phyloP scores from a whole-genome alignment of 1,284 basidiomycete species.

The Apiotrichum sp. region DNA sequence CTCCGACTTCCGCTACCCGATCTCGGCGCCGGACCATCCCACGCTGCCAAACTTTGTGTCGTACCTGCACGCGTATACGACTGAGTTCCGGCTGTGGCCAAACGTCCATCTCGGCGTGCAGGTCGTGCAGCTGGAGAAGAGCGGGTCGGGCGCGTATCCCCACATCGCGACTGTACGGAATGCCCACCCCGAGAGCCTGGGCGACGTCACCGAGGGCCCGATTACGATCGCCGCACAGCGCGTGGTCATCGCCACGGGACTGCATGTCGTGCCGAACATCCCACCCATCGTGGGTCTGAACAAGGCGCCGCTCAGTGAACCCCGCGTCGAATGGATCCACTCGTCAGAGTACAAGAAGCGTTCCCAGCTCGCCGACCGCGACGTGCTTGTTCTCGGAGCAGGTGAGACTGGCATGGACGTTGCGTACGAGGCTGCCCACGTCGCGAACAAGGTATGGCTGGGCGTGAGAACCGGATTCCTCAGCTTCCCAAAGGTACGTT shows the following conservation, averaged over 20 bases:
- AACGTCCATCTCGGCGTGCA: constrained; percentile 51
- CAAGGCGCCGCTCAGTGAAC: constrained; percentile 21
- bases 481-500: constrained; percentile 56
- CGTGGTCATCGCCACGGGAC: constrained; percentile 35
- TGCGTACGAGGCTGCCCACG: constrained; percentile 49
- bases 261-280: constrained; percentile 53
- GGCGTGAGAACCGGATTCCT: constrained; percentile 56
- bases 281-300: constrained; percentile 53
- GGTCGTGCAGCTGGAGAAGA: constrained; percentile 37
- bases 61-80: constrained; percentile 56
- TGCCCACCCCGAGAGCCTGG: not conserved
- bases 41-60: constrained; percentile 55
- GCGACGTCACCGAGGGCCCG: not conserved
- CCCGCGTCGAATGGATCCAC: constrained; percentile 49
- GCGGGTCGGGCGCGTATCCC: constrained; percentile 17
- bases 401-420: constrained; percentile 67
- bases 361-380: constrained; percentile 50
- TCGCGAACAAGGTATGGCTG: constrained; percentile 53
- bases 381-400: constrained; percentile 56
- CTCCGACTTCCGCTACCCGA: constrained; percentile 55
- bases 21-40: constrained; percentile 56
- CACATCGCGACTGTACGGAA: not conserved
- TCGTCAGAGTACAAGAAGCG: constrained; percentile 54
- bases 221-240: constrained; percentile 19
- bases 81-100: constrained; percentile 50